Base-by-base conservation (phyloP, 768 basidiomycete genomes). In the Hygrocybe punicea region DNA sequence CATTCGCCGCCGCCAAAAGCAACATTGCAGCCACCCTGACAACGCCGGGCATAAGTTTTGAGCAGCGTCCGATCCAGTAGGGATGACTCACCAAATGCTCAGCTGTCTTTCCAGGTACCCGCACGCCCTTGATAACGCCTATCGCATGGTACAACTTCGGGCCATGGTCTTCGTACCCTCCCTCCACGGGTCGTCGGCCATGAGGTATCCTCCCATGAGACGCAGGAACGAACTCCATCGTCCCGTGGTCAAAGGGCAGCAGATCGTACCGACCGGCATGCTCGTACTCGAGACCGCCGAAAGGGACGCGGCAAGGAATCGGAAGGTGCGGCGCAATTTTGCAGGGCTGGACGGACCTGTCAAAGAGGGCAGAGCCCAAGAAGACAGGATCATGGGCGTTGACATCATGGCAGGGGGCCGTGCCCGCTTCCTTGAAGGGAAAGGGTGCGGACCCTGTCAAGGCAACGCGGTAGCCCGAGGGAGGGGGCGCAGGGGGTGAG, bases 221-320 rank as follows among this genome's bases (percentile, higher is more conserved):
- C 0, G 89, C 81, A 0, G 47, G 73, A 6, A 92, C 86, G 77
- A 82, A 89, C 68, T 89, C 89, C 90, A 93, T 93, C 53, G 79
- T 81, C 23, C 72, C 69, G 0, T 77, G 71, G 39, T 81, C 79
- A 67, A 89, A 86, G 3, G 90, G 88, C 0, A 93, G 78, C 35
- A 93, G 71, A 67, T 92, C 89, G 61, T 80, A 92, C 16, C 89
- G 78, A 1, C 88, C 89, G 7, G 73, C 55, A 60, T 92, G 89
- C 29, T 67, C 73, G 39, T 76, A 55, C 71, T 91, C 89, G 4
- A 59, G 62, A 5, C 87, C 86, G 13, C 81, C 87, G 62, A 81
- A 89, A 3, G 89, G 76, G 2, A 91, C 84, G 21, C 71, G 78
- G 65, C 69, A 82, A 58, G 69, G 75, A 61, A 60, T 79, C 65